phyloP scores from a whole-genome alignment of 2,329 filamentous ascomycete genomes.

The Xenoacremonium recifei region DNA sequence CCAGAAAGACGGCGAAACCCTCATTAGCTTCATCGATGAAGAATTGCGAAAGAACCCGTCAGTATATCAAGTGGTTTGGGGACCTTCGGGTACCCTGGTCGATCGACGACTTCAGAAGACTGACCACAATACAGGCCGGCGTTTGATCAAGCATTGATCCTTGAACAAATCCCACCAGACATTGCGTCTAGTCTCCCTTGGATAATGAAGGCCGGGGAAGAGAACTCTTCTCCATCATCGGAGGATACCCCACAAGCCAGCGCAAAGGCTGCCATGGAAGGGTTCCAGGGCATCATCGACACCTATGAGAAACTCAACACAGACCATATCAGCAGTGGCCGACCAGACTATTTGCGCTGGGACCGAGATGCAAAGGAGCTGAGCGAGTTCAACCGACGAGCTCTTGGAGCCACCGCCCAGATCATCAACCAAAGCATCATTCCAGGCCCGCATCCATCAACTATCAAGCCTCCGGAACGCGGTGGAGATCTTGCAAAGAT shows the following conservation, averaged over 20 bases:
- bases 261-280: slow-evolving; percentile 11
- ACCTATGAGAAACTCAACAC: slow-evolving; percentile 24
- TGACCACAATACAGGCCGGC: too few relatives aligned
- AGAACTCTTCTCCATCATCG: neutral
- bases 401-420: slow-evolving; percentile 21
- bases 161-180: slow-evolving; percentile 8
- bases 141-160: neutral
- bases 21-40: slow-evolving; percentile 19
- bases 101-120: too few relatives aligned
- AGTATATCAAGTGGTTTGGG: too few relatives aligned
- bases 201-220: slow-evolving; percentile 6
- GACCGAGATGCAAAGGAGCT: slow-evolving; percentile 31
- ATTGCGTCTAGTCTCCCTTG: slow-evolving; percentile 18
- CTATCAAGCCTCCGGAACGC: slow-evolving; percentile 6
- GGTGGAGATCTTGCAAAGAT: slow-evolving; percentile 29
- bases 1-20: slow-evolving; percentile 18
- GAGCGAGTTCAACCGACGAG: slow-evolving; percentile 25
- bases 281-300: slow-evolving; percentile 16
- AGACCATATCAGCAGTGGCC: slow-evolving; percentile 14
- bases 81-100: too few relatives aligned
- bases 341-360: slow-evolving; percentile 31
- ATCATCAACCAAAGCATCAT: slow-evolving; percentile 27
- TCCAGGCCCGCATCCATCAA: slow-evolving; percentile 14
- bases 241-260: slow-evolving; percentile 8
- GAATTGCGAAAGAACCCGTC: slow-evolving; percentile 12